A percentile compares a stretch with the other conserved stretches of the same genome.
Conservation (phyloP, 208 protist species). For the Trypanosomatidae sp. region DNA sequence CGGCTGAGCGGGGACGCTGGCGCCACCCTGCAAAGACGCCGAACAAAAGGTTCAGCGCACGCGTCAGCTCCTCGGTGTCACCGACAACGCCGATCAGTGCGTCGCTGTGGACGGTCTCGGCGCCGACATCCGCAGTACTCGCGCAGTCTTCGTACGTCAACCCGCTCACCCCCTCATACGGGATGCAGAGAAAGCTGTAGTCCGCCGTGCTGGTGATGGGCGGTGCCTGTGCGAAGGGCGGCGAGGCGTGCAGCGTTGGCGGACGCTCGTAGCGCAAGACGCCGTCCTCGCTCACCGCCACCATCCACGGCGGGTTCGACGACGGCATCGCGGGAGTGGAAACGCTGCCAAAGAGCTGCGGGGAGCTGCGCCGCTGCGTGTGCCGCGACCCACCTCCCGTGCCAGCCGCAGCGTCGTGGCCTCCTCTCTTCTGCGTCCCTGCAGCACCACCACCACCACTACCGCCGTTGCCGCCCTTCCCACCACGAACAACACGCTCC, state of each 20-base stretch:
- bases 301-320: conserved; percentile 1
- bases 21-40: no score
- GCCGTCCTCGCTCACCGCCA: conserved; percentile 24
- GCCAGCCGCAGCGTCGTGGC: no score
- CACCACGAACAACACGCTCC: not conserved
- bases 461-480: not conserved
- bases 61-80: no score
- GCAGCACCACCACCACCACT: not conserved
- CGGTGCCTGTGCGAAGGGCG: conserved; percentile 5
- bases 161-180: no score
- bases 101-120: no score
- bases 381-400: no score
- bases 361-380: not conserved
- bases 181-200: conserved; percentile 21
- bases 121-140: no score
- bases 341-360: not conserved
- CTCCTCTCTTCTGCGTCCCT: no score
- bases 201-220: conserved; percentile 20
- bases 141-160: no score
- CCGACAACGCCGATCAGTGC: no score
- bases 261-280: conserved; percentile 19
- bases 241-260: not conserved
- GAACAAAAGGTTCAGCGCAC: no score
- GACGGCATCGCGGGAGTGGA: not conserved
- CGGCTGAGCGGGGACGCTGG: no score